Conservation (phyloP, 345 rosid genomes). For the Gossypium rotundifolium region DNA sequence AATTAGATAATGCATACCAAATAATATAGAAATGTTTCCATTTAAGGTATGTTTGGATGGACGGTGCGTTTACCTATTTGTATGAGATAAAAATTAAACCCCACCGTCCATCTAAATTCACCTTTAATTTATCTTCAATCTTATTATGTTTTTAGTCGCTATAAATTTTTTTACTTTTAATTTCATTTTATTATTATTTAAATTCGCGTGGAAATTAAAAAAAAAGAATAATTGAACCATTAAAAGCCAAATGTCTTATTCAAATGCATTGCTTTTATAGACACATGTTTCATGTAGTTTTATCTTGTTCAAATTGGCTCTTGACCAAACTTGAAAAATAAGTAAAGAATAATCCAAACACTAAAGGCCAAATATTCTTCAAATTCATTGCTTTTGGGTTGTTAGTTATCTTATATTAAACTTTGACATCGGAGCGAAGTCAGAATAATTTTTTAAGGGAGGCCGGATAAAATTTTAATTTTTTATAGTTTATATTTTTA, state of each 20-base stretch:
- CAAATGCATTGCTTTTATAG: background rate
- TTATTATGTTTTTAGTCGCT: too few relatives aligned
- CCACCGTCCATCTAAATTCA: accelerated
- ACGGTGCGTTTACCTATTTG: accelerated
- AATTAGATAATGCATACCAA: background rate
- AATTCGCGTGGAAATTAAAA: too few relatives aligned
- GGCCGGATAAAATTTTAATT: too few relatives aligned
- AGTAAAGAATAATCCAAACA: background rate
- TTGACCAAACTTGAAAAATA: background rate
- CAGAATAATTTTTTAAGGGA: too few relatives aligned
- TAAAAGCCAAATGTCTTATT: background rate
- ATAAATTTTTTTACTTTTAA: too few relatives aligned
- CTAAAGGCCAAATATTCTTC: background rate
- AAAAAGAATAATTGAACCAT: background rate
- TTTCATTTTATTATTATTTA: too few relatives aligned
- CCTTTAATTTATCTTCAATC: too few relatives aligned
- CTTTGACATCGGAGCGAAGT: too few relatives aligned
- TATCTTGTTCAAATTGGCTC: background rate
- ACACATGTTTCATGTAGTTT: background rate
- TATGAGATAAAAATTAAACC: too few relatives aligned
- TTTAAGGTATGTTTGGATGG: accelerated
- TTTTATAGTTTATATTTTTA: too few relatives aligned
- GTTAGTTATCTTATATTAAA: too few relatives aligned
- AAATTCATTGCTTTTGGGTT: background rate
- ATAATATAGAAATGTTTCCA: background rate